A percentile compares a stretch with the other conserved stretches of the same genome.
Conservation (phyloP, 2,329 filamentous ascomycete species). For the Talaromyces rugulosus region DNA sequence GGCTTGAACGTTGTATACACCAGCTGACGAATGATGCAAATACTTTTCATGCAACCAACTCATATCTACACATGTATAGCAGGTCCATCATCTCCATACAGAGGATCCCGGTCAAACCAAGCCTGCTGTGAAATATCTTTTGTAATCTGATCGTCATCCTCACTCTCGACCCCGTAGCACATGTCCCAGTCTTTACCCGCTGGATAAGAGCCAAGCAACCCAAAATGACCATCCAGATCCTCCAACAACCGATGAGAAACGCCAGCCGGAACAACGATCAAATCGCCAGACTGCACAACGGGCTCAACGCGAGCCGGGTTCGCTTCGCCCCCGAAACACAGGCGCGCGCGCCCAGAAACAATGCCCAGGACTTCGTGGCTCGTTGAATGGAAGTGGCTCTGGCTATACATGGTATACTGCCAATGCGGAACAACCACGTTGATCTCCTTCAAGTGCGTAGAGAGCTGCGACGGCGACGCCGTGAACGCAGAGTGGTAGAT, state of each 20-base stretch:
- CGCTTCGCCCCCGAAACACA: conserved; percentile 64
- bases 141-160: conserved; percentile 54
- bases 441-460: conserved; percentile 51
- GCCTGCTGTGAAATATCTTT: conserved; percentile 45
- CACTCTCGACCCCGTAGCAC: conserved; percentile 61
- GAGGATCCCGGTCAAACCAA: conserved; percentile 59
- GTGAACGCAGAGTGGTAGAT: conserved; percentile 61
- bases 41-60: neutral
- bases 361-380: conserved; percentile 65
- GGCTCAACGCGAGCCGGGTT: conserved; percentile 57
- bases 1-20: too few relatives aligned
- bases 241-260: conserved; percentile 61
- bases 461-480: conserved; percentile 48
- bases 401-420: conserved; percentile 65
- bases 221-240: conserved; percentile 52
- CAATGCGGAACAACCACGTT: conserved; percentile 60
- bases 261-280: conserved; percentile 62
- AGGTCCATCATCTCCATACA: conserved; percentile 56
- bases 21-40: neutral
- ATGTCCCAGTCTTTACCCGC: conserved; percentile 60
- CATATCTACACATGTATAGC: conserved; percentile 35
- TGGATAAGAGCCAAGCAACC: conserved; percentile 67
- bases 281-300: conserved; percentile 56
- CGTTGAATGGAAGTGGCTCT: conserved; percentile 64
- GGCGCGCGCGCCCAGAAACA: conserved; percentile 52